phyloP scores from a whole-genome alignment of 345 rosid genomes.

The Linum usitatissimum region DNA sequence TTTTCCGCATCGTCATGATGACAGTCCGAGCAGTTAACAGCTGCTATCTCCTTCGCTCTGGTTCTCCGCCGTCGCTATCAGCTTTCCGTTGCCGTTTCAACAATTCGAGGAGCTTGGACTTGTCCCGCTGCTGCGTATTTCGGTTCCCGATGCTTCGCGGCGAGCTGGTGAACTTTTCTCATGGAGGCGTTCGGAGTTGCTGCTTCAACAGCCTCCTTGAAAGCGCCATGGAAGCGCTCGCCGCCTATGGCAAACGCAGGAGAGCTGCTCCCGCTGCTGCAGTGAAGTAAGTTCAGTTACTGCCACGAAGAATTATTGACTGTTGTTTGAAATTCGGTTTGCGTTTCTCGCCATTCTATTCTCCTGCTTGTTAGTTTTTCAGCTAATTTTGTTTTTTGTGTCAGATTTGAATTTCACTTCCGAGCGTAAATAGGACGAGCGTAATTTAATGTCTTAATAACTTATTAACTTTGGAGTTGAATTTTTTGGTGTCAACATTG shows the following conservation, averaged over 20 bases:
- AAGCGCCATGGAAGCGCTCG: constrained; percentile 52
- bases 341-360: background rate
- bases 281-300: constrained; percentile 31
- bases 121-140: constrained; percentile 25
- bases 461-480: background rate
- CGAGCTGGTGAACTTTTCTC: constrained; percentile 17
- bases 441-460: background rate
- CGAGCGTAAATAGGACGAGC: background rate
- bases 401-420: background rate
- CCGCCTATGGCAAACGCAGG: constrained; percentile 32
- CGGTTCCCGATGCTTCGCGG: constrained; percentile 14
- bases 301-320: background rate
- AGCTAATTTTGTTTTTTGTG: background rate
- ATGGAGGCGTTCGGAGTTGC: constrained; percentile 21
- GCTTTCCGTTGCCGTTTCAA: constrained; percentile 28
- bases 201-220: constrained; percentile 56
- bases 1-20: too few species aligned
- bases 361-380: background rate
- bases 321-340: background rate
- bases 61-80: constrained; percentile 34
- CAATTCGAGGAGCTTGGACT: constrained; percentile 26
- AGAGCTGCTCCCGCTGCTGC: constrained; percentile 45
- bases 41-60: constrained; percentile 36
- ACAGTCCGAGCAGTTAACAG: constrained; percentile 40
- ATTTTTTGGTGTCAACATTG: background rate